phyloP scores from a whole-genome alignment of 352 stramenopile species.

The Globisporangium lucens region DNA sequence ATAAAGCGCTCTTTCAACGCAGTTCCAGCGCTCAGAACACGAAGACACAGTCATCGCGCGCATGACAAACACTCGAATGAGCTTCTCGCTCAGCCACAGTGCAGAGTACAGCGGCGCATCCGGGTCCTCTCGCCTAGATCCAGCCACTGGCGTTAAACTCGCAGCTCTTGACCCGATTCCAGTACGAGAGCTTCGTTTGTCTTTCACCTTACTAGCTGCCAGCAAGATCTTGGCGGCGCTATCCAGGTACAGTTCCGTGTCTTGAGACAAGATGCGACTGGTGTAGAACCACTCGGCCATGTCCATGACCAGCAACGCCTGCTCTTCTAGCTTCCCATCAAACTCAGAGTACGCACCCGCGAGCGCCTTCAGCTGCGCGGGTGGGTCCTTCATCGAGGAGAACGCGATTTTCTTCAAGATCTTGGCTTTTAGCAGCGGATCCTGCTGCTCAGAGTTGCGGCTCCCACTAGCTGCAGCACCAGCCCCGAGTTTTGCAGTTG shows the following conservation, averaged over 20 bases:
- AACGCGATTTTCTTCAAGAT: slow-evolving; percentile 69
- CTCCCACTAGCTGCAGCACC: slow-evolving; percentile 17
- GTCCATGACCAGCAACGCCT: slow-evolving; percentile 65
- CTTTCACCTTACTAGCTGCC: slow-evolving; percentile 16
- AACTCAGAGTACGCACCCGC: slow-evolving; percentile 57
- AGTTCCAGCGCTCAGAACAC: slow-evolving; percentile 31
- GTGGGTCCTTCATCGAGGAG: slow-evolving; percentile 53
- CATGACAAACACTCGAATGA: slow-evolving; percentile 53
- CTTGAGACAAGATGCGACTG: slow-evolving; percentile 55
- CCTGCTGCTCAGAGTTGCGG: slow-evolving; percentile 33
- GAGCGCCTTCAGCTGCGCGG: slow-evolving; percentile 54
- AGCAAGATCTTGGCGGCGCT: slow-evolving; percentile 43
- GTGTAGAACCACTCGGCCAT: slow-evolving; percentile 86
- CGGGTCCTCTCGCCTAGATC: slow-evolving; percentile 7
- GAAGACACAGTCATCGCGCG: slow-evolving; percentile 27
- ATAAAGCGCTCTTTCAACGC: slow-evolving; percentile 31
- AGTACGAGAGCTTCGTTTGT: neutral
- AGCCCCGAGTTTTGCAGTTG: slow-evolving; percentile 5
- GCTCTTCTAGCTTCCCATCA: slow-evolving; percentile 54
- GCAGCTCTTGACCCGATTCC: neutral
- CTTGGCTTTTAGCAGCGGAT: slow-evolving; percentile 50
- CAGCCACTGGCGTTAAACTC: neutral
- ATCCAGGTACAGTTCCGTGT: slow-evolving; percentile 56
- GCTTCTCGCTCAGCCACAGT: slow-evolving; percentile 60
- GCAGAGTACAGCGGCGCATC: slow-evolving; percentile 22